Percentiles rank a stretch among this genome's conserved stretches.
phyloP scores from a whole-genome alignment of 306 rosid species.

The Trifolium pratense region DNA sequence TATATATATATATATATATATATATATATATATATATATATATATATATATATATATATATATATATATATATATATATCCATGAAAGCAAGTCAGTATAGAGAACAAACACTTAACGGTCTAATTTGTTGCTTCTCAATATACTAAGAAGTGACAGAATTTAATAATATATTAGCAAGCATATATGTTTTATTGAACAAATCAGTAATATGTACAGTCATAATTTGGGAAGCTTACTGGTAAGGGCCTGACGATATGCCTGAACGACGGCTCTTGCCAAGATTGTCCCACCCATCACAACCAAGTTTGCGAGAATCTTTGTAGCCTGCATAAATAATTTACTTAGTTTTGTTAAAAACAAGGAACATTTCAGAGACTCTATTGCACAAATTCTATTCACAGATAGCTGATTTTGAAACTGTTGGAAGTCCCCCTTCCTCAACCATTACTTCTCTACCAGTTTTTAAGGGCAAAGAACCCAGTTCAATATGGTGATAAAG shows the following conservation, averaged over 20 bases:
- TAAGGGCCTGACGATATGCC: slow-evolving; percentile 87
- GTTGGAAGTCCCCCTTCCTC: neutral
- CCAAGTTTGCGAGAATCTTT: slow-evolving; percentile 77
- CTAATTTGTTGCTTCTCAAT: neutral
- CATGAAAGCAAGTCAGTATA: slow-evolving; percentile 2
- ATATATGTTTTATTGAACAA: neutral
- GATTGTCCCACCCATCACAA: slow-evolving; percentile 81
- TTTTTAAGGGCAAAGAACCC: neutral
- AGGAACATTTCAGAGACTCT: neutral
- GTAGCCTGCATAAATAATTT: slow-evolving; percentile 66
- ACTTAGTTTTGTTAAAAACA: neutral
- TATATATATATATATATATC: neutral
- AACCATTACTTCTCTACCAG: neutral
- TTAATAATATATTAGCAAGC: slow-evolving; percentile 2
- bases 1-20: neutral
- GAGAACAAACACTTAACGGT: neutral
- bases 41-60: neutral
- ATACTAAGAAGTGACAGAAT: neutral
- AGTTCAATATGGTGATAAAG: neutral
- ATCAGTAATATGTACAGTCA: slow-evolving; percentile 14
- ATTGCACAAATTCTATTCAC: neutral
- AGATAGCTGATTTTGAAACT: slow-evolving; percentile 1
- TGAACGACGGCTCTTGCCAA: slow-evolving; percentile 78
- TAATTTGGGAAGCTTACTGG: slow-evolving; percentile 57
- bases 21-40: neutral